Percentiles rank a stretch among this genome's conserved stretches.
Evolutionary conservation across 1,284 basidiomycete genomes (phyloP).

Genomic region (Peniophora sp.): DNA sequence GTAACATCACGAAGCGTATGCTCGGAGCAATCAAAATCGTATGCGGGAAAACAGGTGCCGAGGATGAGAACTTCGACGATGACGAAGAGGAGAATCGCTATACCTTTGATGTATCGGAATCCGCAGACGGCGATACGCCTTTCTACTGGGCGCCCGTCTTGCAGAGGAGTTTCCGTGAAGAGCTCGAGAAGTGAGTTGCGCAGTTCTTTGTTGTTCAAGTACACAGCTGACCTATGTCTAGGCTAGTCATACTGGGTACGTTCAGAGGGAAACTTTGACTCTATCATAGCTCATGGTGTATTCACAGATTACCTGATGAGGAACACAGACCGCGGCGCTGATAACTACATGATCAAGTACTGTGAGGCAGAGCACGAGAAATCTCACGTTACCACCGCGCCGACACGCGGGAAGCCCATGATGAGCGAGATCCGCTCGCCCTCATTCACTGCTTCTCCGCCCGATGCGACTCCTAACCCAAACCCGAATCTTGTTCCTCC

Average conservation of each 20-base stretch:
- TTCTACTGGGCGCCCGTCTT: constrained; percentile 78
- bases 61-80: constrained; percentile 59
- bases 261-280: not conserved
- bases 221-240: constrained; percentile 19
- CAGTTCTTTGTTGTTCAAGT: constrained; percentile 3
- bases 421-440: constrained; percentile 52
- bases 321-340: constrained; percentile 78
- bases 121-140: constrained; percentile 39
- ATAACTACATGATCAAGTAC: constrained; percentile 87
- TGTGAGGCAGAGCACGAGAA: constrained; percentile 73
- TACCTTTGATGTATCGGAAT: constrained; percentile 56
- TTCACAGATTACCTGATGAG: constrained; percentile 77
- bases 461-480: constrained; percentile 15
- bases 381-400: constrained; percentile 65
- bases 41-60: constrained; percentile 72
- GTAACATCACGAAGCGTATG: constrained; percentile 55
- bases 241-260: constrained; percentile 74
- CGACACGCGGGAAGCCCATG: constrained; percentile 64
- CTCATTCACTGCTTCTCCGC: constrained; percentile 30
- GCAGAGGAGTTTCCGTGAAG: constrained; percentile 77
- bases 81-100: constrained; percentile 61
- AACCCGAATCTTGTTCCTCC: constrained; percentile 20
- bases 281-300: constrained; percentile 1
- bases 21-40: constrained; percentile 62
- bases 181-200: constrained; percentile 70